A percentile compares a stretch with the other conserved stretches of the same genome.
Conservation (phyloP, 768 basidiomycete species). For the Mycena capillaripes region DNA sequence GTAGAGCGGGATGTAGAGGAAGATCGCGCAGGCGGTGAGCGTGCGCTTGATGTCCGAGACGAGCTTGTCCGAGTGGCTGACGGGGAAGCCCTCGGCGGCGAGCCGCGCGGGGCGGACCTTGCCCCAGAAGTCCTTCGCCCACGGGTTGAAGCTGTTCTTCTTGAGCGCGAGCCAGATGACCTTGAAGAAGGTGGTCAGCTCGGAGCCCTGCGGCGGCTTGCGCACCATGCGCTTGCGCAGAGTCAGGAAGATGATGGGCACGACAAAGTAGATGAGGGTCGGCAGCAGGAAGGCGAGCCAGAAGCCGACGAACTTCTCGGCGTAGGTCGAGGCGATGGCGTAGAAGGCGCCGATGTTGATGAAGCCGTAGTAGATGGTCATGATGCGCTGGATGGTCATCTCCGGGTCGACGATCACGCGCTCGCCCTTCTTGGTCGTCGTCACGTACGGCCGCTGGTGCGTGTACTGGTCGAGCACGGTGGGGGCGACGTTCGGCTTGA, state of each 20-base stretch:
- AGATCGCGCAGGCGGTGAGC: neutral
- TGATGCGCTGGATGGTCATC: conserved; percentile 76
- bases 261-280: neutral
- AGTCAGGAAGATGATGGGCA: neutral
- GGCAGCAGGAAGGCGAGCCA: conserved; percentile 8
- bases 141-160: neutral
- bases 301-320: conserved; percentile 58
- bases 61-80: no score
- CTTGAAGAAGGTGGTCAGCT: neutral
- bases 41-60: no score
- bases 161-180: neutral
- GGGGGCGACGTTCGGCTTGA: conserved; percentile 85
- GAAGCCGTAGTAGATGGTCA: conserved; percentile 63
- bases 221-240: neutral
- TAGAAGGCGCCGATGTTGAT: conserved; percentile 75
- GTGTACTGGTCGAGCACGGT: conserved; percentile 84
- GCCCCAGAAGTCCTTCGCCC: neutral
- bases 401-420: conserved; percentile 82
- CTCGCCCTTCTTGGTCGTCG: conserved; percentile 67
- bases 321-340: conserved; percentile 55
- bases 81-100: neutral
- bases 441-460: conserved; percentile 65
- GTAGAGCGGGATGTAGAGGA: conserved; percentile 1
- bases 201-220: neutral
- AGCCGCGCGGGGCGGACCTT: neutral